These are phyloP conservation scores for Hydrangea macrophylla DNA, from an alignment of 148 eudicot species.

Conservation along the genomic window DNA sequence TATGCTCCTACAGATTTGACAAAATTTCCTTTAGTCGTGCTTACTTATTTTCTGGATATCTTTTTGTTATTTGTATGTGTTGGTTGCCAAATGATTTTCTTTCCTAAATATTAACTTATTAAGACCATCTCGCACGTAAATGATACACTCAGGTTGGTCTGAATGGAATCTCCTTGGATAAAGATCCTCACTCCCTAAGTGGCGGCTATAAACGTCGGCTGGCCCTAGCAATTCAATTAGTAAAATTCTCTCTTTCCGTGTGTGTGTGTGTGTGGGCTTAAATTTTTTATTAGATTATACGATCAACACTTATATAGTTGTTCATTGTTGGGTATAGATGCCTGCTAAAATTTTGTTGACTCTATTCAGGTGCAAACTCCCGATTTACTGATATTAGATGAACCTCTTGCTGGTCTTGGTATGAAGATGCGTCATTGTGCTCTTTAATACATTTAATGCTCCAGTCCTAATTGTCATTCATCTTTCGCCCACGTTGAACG, in stretches of 20 bases:
- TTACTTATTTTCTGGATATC: too few relatives aligned
- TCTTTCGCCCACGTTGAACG: too few relatives aligned
- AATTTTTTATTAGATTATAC: too few relatives aligned
- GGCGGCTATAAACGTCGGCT: constrained; percentile 99
- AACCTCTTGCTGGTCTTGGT: too few relatives aligned
- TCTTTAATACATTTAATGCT: constrained; percentile 2
- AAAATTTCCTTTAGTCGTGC: constrained; percentile 2
- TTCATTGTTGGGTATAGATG: too few relatives aligned
- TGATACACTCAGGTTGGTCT: constrained; percentile 66
- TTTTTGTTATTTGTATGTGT: background rate
- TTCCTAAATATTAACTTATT: constrained; percentile 2
- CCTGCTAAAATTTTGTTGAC: too few relatives aligned
- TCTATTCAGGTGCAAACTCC: constrained; percentile 80
- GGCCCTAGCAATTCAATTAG: constrained; percentile 93
- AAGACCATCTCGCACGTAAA: constrained; percentile 1
- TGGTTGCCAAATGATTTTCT: background rate
- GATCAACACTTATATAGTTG: too few relatives aligned
- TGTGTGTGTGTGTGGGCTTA: background rate
- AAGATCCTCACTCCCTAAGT: constrained; percentile 90
- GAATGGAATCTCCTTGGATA: constrained; percentile 75
- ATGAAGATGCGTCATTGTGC: constrained; percentile 19
- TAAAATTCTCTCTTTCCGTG: constrained; percentile 25
- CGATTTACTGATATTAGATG: constrained; percentile 77
- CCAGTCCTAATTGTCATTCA: too few relatives aligned
- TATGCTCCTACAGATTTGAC: background rate